These are phyloP conservation scores for Colletotrichum spaethianum DNA, from an alignment of 2,329 filamentous ascomycete genomes.

Conservation along the genomic window DNA sequence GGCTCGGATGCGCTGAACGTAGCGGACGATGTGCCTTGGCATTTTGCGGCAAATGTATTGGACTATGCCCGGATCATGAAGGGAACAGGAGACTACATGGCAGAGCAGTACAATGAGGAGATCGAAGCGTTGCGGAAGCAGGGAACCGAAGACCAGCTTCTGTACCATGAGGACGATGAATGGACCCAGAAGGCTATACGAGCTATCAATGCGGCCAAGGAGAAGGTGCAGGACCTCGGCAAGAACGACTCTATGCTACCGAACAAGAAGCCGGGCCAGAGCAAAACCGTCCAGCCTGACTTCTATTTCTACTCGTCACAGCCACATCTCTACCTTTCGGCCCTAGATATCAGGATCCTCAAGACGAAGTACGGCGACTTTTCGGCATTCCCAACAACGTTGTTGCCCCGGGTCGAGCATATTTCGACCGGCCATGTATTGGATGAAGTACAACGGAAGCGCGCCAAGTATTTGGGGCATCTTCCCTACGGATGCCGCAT, in stretches of 20 bases:
- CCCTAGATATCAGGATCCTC: constrained; percentile 91
- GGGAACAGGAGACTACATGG: constrained; percentile 90
- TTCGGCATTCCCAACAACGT: constrained; percentile 84
- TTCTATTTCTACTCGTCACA: constrained; percentile 93
- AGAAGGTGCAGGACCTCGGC: constrained; percentile 72
- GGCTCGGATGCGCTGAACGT: constrained; percentile 77
- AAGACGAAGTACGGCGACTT: constrained; percentile 91
- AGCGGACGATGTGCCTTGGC: constrained; percentile 90
- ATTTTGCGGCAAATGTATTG: constrained; percentile 91
- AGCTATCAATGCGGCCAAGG: constrained; percentile 81
- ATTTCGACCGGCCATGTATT: constrained; percentile 90
- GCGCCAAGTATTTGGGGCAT: constrained; percentile 89
- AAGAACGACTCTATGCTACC: constrained; percentile 46
- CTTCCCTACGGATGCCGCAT: constrained; percentile 93
- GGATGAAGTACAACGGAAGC: constrained; percentile 86
- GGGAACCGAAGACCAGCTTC: constrained; percentile 88
- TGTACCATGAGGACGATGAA: constrained; percentile 93
- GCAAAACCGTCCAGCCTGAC: constrained; percentile 54
- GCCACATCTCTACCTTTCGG: constrained; percentile 90
- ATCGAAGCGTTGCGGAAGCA: constrained; percentile 81
- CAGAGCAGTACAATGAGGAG: constrained; percentile 83
- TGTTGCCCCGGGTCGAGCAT: constrained; percentile 89
- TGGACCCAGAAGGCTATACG: constrained; percentile 90
- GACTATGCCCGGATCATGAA: constrained; percentile 98
- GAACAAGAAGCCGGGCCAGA: constrained; percentile 24